These are phyloP conservation scores for Calonectria hongkongensis DNA, from an alignment of 2,329 filamentous ascomycete species.

Conservation along the genomic window DNA sequence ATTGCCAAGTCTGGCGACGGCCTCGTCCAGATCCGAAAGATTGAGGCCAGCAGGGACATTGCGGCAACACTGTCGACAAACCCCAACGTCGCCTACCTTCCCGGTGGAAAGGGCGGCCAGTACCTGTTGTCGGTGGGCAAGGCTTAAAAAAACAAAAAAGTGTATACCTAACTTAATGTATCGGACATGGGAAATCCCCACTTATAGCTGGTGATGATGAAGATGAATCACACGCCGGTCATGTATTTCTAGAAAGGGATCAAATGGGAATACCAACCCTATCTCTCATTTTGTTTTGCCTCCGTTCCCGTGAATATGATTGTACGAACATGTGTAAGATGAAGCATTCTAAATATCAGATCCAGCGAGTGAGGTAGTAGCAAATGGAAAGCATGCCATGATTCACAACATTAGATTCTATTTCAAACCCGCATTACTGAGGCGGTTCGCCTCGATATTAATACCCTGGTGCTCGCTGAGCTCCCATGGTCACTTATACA, in stretches of 20 bases:
- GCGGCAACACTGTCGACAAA: constrained; percentile 91
- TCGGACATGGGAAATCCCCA: constrained; percentile 58
- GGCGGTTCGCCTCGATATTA: constrained; percentile 10
- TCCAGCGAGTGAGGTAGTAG: background rate
- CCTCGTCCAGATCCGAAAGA: constrained; percentile 95
- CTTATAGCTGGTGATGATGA: constrained; percentile 58
- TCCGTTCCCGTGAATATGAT: background rate
- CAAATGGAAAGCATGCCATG: background rate
- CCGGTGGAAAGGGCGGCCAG: constrained; percentile 80
- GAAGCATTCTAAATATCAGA: background rate
- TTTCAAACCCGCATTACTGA: background rate
- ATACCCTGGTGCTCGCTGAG: background rate
- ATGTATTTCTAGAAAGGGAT: constrained; percentile 61
- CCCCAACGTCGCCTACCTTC: constrained; percentile 96
- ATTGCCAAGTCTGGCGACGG: constrained; percentile 96
- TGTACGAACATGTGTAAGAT: background rate
- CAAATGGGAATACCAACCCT: constrained; percentile 49
- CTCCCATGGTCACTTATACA: constrained; percentile 1
- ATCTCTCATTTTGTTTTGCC: constrained; percentile 45
- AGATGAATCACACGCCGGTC: constrained; percentile 53
- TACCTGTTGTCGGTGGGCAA: constrained; percentile 73
- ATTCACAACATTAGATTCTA: too few species aligned
- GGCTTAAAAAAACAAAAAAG: constrained; percentile 54
- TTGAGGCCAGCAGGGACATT: constrained; percentile 97
- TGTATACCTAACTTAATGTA: constrained; percentile 42